A percentile compares a stretch with the other conserved stretches of the same genome.
phyloP scores from a whole-genome alignment of 148 eudicot species.

The Vaccinium myrtillus region DNA sequence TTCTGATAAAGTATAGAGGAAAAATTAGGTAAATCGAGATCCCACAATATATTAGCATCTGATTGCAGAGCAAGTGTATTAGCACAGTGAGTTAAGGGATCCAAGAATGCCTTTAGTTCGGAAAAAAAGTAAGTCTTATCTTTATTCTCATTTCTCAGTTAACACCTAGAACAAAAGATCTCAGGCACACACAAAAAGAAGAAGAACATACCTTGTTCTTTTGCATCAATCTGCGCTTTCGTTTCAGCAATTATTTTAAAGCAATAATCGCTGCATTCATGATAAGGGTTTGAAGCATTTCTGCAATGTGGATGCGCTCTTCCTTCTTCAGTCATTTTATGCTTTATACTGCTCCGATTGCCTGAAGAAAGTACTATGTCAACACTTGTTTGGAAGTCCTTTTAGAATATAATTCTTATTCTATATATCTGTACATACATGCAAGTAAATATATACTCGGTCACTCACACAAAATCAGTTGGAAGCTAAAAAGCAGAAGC shows the following conservation, averaged over 20 bases:
- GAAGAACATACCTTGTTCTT: slow-evolving; percentile 32
- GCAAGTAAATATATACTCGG: neutral
- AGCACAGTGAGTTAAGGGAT: neutral
- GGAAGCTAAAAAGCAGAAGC: neutral
- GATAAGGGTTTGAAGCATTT: slow-evolving; percentile 81
- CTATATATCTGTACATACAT: neutral
- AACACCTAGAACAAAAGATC: neutral
- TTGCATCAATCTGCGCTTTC: slow-evolving; percentile 36
- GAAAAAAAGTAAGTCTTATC: neutral
- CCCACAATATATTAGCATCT: neutral
- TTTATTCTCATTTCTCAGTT: neutral
- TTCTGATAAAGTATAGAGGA: slow-evolving; percentile 19
- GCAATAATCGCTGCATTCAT: slow-evolving; percentile 85
- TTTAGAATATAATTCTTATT: neutral
- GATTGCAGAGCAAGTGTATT: neutral
- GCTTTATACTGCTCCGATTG: neutral
- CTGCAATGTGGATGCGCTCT: slow-evolving; percentile 89
- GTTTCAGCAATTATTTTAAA: slow-evolving; percentile 72
- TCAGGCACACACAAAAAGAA: neutral
- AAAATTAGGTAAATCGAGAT: neutral
- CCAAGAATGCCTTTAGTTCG: neutral
- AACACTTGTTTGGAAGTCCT: neutral
- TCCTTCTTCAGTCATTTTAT: slow-evolving; percentile 56
- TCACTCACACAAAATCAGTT: neutral
- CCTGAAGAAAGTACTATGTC: slow-evolving; percentile 11